Base-by-base conservation (phyloP, 2,329 filamentous ascomycete species). In the Bipolaris zeicola region DNA sequence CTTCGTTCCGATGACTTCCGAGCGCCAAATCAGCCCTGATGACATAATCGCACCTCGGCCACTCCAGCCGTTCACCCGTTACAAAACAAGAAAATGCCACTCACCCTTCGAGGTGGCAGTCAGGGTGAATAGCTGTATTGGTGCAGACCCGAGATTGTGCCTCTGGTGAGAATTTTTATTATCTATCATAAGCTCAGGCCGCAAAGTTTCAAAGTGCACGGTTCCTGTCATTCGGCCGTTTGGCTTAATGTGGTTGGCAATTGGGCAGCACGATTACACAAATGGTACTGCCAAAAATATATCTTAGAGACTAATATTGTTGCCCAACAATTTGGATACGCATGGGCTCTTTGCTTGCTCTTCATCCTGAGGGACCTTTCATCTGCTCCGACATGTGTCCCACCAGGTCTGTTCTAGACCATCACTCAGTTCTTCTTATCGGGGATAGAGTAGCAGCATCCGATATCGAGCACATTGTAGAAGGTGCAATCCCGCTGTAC, bases 401-500 rank as follows among this genome's bases (percentile, higher is more conserved):
- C 2, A 13, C 11, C 31, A 38, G 3, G 14, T 52, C 16, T 18
- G 16, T 14, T 33, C 34, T 13, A 16, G 28, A 45, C 8, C n/a
- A 20, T 22, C 11, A 18, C 22, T 44, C 11, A 55, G 8, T 61
- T 50, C 50, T 63, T 58, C 47, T 66, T 59, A 10, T 64, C 62
- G 4, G 68, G 66, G 31, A 71, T 66, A 24, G 60, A 52, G 49
- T 71, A 71, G 59, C 69, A 72, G 52, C 69, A 72, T 6, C 69
- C 67, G 34, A 72, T 64, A 39, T 72, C 69, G 36, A 66, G 49
- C 10, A 71, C 67, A 38, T 71, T 64, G 52, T 72, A 72, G 42
- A 71, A 72, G 1, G 59, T 61, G 50, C 69, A 72, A 43, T 72
- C 69, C 6, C 69, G 57, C 55, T 71, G 68, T n/a, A 72, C 68